Conservation (phyloP, 179 eudicot genomes). For the Drosera spatulata region DNA sequence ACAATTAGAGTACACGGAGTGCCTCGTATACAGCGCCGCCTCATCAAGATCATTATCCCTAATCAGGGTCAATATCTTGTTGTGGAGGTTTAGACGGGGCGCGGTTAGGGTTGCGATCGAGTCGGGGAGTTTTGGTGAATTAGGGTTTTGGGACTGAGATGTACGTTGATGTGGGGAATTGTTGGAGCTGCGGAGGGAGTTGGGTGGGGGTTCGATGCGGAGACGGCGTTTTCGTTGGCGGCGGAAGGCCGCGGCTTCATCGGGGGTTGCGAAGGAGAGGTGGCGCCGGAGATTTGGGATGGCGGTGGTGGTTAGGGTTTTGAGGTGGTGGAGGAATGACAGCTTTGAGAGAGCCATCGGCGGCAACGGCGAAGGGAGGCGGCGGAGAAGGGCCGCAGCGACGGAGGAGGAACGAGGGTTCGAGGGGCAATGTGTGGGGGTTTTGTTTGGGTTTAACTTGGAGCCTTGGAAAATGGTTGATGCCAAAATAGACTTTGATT, state of each 20-base stretch:
- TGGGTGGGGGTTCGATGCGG: slow-evolving; percentile 81
- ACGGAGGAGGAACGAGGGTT: too few species aligned
- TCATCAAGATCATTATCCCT: slow-evolving; percentile 88
- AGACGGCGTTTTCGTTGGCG: slow-evolving; percentile 83
- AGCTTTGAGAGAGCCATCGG: slow-evolving; percentile 56
- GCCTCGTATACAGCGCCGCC: slow-evolving; percentile 77
- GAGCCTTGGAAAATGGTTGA: too few species aligned
- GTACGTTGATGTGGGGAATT: slow-evolving; percentile 12
- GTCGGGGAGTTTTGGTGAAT: slow-evolving; percentile 77
- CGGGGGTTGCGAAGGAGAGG: slow-evolving; percentile 73
- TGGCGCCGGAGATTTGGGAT: slow-evolving; percentile 26
- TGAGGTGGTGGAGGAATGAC: slow-evolving; percentile 18
- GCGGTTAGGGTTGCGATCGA: slow-evolving; percentile 55
- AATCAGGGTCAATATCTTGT: slow-evolving; percentile 59
- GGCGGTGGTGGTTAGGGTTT: slow-evolving; percentile 18
- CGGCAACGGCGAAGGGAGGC: neutral
- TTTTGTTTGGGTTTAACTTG: too few species aligned
- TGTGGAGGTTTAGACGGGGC: slow-evolving; percentile 69
- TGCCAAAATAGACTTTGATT: too few species aligned
- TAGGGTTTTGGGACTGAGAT: slow-evolving; percentile 30
- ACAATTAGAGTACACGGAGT: slow-evolving; percentile 83
- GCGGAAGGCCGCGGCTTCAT: slow-evolving; percentile 77
- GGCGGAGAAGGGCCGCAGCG: neutral
- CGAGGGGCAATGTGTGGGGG: too few species aligned
- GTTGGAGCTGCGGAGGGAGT: slow-evolving; percentile 40